These are phyloP conservation scores for Cadophora sp. DNA, from an alignment of 2,329 filamentous ascomycete species.

Conservation along the genomic window DNA sequence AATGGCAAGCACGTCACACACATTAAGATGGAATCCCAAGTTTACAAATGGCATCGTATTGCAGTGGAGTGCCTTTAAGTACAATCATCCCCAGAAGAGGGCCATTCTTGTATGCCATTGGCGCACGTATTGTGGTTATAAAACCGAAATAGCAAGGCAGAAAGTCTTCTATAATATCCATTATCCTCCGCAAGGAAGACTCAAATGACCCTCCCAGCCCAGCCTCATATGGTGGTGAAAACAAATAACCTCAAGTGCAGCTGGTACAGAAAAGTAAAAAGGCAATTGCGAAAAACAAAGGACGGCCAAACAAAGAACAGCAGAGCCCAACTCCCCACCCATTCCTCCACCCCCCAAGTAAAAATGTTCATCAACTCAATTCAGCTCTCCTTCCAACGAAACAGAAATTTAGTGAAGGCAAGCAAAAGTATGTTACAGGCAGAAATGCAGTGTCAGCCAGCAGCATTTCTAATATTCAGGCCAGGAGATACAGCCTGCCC, in stretches of 20 bases:
- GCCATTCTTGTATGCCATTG: neutral
- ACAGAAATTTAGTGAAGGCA: neutral
- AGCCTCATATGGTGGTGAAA: neutral
- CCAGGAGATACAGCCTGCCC: neutral
- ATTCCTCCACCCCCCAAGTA: no score
- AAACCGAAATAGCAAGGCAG: neutral
- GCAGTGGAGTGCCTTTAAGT: neutral
- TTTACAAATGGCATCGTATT: neutral
- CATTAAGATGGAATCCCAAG: neutral
- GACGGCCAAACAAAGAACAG: neutral
- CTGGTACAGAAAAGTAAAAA: neutral
- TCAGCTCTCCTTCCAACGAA: no score
- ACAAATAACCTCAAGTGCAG: neutral
- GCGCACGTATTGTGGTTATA: neutral
- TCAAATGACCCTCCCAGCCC: neutral
- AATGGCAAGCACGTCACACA: neutral
- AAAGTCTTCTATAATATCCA: neutral
- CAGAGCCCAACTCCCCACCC: no score
- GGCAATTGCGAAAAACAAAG: neutral
- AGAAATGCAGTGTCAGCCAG: no score
- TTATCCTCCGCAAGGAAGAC: neutral
- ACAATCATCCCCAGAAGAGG: neutral
- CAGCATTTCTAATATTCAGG: no score
- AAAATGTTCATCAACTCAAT: neutral
- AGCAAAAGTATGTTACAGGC: neutral